Evolutionary conservation across 306 rosid genomes (phyloP), one percentile per base, ranked within the genome.

Genomic region (Myrica gale): DNA sequence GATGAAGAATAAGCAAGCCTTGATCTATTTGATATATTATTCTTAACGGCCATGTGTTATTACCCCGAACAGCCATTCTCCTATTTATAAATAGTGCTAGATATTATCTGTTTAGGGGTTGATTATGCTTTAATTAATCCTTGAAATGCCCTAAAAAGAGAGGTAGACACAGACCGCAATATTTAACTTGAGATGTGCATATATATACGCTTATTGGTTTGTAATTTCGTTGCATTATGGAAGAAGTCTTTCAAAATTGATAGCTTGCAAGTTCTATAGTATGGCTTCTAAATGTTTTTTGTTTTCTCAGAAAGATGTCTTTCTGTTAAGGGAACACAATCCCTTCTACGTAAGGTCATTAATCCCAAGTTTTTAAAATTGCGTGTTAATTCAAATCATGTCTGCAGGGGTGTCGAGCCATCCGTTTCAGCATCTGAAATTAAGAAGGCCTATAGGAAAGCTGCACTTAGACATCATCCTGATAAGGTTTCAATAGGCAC

Each of bases 391-490:
- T 76, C 47, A 69, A 47, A 62, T 69, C 81, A 39, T 87, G 80
- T 75, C 87, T 81, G 78, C 89, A 95, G 97, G 91, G 98, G 98
- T 74, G 87, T 95, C 51, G 93, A 89, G 79, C 96, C 92, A 50
- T 89, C 93, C 77, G 89, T 85, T 77, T 88, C 97, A 23, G 75
- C 87, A 75, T 86, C 96, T 80, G 98, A 92, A 76, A 92, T 95
- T 83, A 95, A 89, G 87, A 95, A 90, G 89, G 98, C 98, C 44
- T 95, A 95, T 81, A 90, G 97, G 75, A 95, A 92, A 90, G 98
- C 98, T 84, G 98, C 98, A 77, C 98, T 95, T 60, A 88, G 91
- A 79, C 93, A 95, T 83, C 98, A 95, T 85, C 97, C 98, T 13
- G 98, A 95, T 87, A 95, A 95, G 96, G 97, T 95, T 75, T 56